Conservation (phyloP, 768 basidiomycete genomes). For the Lentinula edodes region DNA sequence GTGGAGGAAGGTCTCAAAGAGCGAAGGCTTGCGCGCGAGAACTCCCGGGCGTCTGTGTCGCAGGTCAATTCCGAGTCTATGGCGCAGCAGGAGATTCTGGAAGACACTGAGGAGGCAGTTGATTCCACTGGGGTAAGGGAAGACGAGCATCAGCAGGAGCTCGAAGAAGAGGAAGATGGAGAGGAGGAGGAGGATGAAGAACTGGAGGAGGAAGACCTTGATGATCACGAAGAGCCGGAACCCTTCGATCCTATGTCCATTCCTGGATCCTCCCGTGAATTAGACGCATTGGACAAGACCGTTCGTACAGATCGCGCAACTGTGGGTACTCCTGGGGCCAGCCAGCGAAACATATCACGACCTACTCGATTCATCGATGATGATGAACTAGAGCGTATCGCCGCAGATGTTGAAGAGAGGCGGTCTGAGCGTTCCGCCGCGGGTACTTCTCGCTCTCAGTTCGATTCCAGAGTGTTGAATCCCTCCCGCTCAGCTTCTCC, state of each 20-base stretch:
- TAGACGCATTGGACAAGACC: slow-evolving; percentile 31
- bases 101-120: slow-evolving; percentile 8
- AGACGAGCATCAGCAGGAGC: not conserved
- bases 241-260: slow-evolving; percentile 30
- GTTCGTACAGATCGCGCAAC: slow-evolving; percentile 53
- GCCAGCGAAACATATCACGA: slow-evolving; percentile 6
- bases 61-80: slow-evolving; percentile 14
- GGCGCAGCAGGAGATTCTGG: slow-evolving; percentile 27
- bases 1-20: slow-evolving; percentile 86
- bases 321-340: slow-evolving; percentile 26
- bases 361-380: slow-evolving; percentile 41
- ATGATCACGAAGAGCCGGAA: slow-evolving; percentile 19
- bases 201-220: slow-evolving; percentile 22
- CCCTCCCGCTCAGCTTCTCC: slow-evolving; percentile 3
- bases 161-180: slow-evolving; percentile 14
- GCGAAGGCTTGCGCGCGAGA: slow-evolving; percentile 50
- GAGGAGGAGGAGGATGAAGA: slow-evolving; percentile 16
- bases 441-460: slow-evolving; percentile 3
- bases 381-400: slow-evolving; percentile 58
- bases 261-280: slow-evolving; percentile 22
- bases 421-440: slow-evolving; percentile 19
- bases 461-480: not conserved
- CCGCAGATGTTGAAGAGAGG: slow-evolving; percentile 61
- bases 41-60: slow-evolving; percentile 5
- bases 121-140: not conserved